Evolutionary conservation across 139 green algal genomes (phyloP).

Genomic region (Deuterostichococcus epilithicus): DNA sequence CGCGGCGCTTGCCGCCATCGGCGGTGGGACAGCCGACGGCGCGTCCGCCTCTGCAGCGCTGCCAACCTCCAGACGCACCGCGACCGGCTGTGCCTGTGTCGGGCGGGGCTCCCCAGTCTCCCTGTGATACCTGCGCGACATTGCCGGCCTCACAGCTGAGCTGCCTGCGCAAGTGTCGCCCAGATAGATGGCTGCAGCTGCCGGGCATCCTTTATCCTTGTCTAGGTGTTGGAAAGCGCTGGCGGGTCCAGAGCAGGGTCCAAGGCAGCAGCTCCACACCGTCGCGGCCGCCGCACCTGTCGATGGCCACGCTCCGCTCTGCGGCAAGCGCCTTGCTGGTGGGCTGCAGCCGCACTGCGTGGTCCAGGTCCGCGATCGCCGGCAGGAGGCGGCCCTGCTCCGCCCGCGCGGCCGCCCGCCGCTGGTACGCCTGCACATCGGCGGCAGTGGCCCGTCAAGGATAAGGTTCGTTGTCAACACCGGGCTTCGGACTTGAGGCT

Average conservation of each 20-base stretch:
- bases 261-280: slow-evolving; percentile 15
- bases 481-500: not conserved
- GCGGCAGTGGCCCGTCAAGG: not conserved
- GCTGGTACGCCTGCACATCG: slow-evolving; percentile 23
- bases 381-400: slow-evolving; percentile 39
- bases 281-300: not conserved
- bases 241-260: not conserved
- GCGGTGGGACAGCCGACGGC: too few species aligned
- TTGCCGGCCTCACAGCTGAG: slow-evolving; percentile 1
- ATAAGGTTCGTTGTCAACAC: not conserved
- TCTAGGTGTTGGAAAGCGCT: not conserved
- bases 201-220: not conserved
- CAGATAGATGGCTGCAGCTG: slow-evolving; percentile 17
- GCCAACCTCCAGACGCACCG: not conserved
- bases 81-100: not conserved
- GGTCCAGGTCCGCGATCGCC: slow-evolving; percentile 63
- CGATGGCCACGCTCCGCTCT: slow-evolving; percentile 29
- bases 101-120: not conserved
- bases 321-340: slow-evolving; percentile 37
- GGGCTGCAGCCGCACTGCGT: slow-evolving; percentile 59
- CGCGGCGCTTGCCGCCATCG: too few species aligned
- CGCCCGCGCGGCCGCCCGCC: slow-evolving; percentile 45
- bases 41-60: not conserved
- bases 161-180: too few species aligned
- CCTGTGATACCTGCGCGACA: not conserved